Evolutionary conservation across 257 asterid species (phyloP), one percentile per base, ranked within the genome.

Genomic region (Salvia splendens): DNA sequence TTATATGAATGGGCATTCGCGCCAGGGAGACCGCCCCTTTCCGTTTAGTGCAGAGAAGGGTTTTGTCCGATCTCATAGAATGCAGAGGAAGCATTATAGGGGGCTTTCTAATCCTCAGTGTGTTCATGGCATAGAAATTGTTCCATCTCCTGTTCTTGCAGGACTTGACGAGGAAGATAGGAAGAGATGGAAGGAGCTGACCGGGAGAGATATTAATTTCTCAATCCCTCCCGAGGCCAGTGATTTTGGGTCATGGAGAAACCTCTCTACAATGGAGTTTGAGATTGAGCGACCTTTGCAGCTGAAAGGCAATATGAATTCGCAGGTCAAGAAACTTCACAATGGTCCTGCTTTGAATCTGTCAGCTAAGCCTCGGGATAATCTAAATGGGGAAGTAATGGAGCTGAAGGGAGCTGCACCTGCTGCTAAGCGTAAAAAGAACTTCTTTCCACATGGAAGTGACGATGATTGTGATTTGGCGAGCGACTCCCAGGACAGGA

Each of bases 1-100:
- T 32, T 73, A 73, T 42, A 73, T 73, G 77, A 73, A 73, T 12
- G 77, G 77, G 5, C 73, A 74, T 36, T 74, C 78, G 0, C 74
- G 78, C 49, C 78, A 59, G 59, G 78, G 78, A 36, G 78, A 73
- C 43, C 73, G 78, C 14, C 78, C 78, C 38, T 72, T 72, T 15
- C 77, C 77, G 1, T 72, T 72, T 46, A 72, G 77, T 35, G 77
- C 47, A 35, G 77, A 72, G 43, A 72, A 72, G 66, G 77, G 77
- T 2, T 72, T 72, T 20, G 77, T 64, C 40, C 66, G 74, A 2
- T 74, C 74, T 61, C 78, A 74, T 43, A 60, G 72, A 42, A 74
- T 74, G 78, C 78, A 74, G 58, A 53, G 78, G 65, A 74, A 74
- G 70, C 78, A 74, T 35, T 74, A 74, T 11, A 74, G 78, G 12